Evolutionary conservation across 148 eudicot species (phyloP), one percentile per base, ranked within the genome.

Genomic region (Spergularia marina): DNA sequence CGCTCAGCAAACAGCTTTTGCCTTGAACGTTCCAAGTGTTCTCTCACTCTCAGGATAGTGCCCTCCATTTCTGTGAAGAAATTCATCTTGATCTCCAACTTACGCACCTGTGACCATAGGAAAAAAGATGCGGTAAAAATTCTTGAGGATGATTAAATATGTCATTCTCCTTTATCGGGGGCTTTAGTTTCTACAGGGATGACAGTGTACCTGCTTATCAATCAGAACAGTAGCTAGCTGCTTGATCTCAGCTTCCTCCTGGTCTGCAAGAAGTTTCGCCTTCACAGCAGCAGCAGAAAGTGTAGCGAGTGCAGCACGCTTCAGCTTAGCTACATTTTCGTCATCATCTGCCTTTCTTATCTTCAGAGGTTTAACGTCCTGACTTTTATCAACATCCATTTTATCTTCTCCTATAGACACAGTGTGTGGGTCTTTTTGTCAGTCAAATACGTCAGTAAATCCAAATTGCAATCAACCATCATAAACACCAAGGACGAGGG

Each of bases 251-350:
- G 91, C 94, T 86, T 95, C 99, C 82, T 95, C 99, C 68, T 95
- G 92, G 71, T 88, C 80, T n/a, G 92, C 97, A 57, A 95, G 94
- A 82, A 89, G 80, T 82, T 92, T 95, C 68, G 99, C 96, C 82
- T 95, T 95, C 83, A 92, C 91, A 52, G 97, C 97, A 68, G 97
- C 99, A 62, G 97, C 97, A 15, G 97, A 89, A 39, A 95, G 68
- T 55, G 97, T 90, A 58, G 97, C 87, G 62, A 87, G 76, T 65
- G 97, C 96, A 74, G 93, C 97, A 59, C 84, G 86, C 78, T 88
- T 92, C 70, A 95, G 62, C 79, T 86, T 95, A 72, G 84, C 83
- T 51, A 82, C 73, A 68, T 59, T 74, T 44, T 71, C 78, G 51
- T 81, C 83, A 70, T 75, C 87, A 68, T 83, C 86, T 63, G 74